These are phyloP conservation scores for Dictyophora rubrovolvata DNA, from an alignment of 768 basidiomycete genomes.

Conservation along the genomic window DNA sequence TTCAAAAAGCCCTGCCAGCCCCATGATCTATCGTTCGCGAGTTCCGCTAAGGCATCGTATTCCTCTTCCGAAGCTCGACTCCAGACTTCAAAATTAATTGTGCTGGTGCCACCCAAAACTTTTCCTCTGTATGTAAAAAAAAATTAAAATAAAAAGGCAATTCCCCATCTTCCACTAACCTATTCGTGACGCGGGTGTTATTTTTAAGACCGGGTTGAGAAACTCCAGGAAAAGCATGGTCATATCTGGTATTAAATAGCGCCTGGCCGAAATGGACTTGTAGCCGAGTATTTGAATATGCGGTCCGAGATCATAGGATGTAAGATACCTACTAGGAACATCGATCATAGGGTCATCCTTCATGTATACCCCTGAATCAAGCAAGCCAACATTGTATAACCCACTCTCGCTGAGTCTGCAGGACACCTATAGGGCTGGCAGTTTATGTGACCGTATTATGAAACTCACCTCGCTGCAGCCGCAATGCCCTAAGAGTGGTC, in stretches of 20 bases:
- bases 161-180: not conserved
- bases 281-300: not conserved
- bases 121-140: constrained; percentile 17
- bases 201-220: constrained; percentile 8
- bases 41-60: constrained; percentile 14
- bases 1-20: constrained; percentile 6
- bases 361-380: constrained; percentile 15
- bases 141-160: not conserved
- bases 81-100: constrained; percentile 16
- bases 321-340: constrained; percentile 9
- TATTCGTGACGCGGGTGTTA: not conserved
- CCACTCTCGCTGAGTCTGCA: constrained; percentile 1
- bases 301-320: not conserved
- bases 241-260: constrained; percentile 13
- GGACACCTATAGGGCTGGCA: not conserved
- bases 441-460: not conserved
- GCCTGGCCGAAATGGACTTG: constrained; percentile 12
- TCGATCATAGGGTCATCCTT: constrained; percentile 15
- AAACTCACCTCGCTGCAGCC: not conserved
- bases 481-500: not conserved
- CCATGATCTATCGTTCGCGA: constrained; percentile 8
- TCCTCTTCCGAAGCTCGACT: constrained; percentile 14
- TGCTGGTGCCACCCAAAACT: constrained; percentile 15
- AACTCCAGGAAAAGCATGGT: constrained; percentile 12
- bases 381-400: constrained; percentile 15